These are phyloP conservation scores for Chrysosporium queenslandicum DNA, from an alignment of 2,329 filamentous ascomycete species.

Conservation along the genomic window DNA sequence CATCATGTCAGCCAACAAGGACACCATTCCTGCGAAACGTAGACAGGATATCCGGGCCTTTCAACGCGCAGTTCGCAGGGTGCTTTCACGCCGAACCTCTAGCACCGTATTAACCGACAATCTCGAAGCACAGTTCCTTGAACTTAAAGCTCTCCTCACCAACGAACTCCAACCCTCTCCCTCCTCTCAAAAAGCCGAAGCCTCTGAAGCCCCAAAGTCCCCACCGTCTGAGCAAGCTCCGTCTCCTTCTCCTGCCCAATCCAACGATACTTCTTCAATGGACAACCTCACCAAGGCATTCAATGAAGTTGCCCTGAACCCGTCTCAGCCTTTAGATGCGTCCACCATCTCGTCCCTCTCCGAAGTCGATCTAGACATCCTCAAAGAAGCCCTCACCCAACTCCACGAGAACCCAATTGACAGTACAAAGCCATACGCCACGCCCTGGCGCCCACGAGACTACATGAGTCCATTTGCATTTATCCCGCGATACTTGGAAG, in stretches of 20 bases:
- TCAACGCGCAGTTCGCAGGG: slow-evolving; percentile 52
- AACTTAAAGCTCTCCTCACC: slow-evolving; percentile 34
- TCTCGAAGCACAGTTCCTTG: slow-evolving; percentile 47
- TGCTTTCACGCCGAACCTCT: slow-evolving; percentile 47
- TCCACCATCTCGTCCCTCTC: slow-evolving; percentile 39
- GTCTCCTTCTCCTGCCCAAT: not conserved
- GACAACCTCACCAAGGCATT: slow-evolving; percentile 3
- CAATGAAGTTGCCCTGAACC: slow-evolving; percentile 1
- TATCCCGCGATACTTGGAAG: slow-evolving; percentile 89
- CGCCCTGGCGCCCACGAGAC: slow-evolving; percentile 76
- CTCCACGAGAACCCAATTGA: slow-evolving; percentile 70
- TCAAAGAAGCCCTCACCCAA: slow-evolving; percentile 49
- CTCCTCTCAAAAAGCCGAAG: not conserved
- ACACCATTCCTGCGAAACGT: slow-evolving; percentile 53
- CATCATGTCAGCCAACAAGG: slow-evolving; percentile 47
- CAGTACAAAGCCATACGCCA: slow-evolving; percentile 69
- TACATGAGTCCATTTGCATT: slow-evolving; percentile 92
- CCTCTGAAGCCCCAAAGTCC: slow-evolving; percentile 13
- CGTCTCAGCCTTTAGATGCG: slow-evolving; percentile 26
- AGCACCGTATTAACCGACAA: slow-evolving; percentile 37
- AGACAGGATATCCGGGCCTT: slow-evolving; percentile 70
- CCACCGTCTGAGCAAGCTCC: not conserved
- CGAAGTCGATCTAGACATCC: slow-evolving; percentile 38
- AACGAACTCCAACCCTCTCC: slow-evolving; percentile 6
- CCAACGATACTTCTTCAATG: not conserved